Evolutionary conservation across 352 stramenopile species (phyloP), one percentile per base, ranked within the genome.

Genomic region (Globisporangium abappressorium): DNA sequence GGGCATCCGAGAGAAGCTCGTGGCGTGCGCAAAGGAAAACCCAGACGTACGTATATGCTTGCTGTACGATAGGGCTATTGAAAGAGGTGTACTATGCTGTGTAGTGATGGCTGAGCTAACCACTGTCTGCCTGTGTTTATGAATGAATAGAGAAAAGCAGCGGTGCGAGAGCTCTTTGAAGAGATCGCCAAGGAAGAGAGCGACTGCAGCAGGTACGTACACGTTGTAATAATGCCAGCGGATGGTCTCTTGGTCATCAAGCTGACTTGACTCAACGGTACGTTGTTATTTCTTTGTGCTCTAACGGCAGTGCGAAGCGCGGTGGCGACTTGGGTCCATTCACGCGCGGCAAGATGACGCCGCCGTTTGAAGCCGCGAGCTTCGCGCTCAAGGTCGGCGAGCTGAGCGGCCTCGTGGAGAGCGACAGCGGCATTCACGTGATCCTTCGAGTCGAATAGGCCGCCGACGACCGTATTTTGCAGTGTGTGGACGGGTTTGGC

Each of bases 341-440:
- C 69, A 83, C 73, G 9, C 85, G 83, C 49, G 92, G 93, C 49
- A 97, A 97, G 78, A 98, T 98, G 94, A 95, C 95, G 64, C 85
- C 89, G 61, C 77, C 90, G 15, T 98, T 98, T 72, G 93, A 98
- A 70, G 83, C 94, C 33, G 92, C 89, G 33, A 82, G 91, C 43
- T 99, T 98, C 68, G 82, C 74, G 46, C 86, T 99, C 46, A 85
- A 95, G 64, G 86, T 98, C 22, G 93, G 92, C 43, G 87, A 98
- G 72, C 87, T 99, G 65, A 98, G 89, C 63, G 90, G 88, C 5
- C 94, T 99, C 69, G 92, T 99, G 30, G 94, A 97, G 65, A 98
- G 90, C 56, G 97, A 99, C 71, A 98, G 89, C 66, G 97, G 97
- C 57, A 88, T 98, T 66, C 97, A 99, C 84, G 89, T 99, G 59